phyloP scores from a whole-genome alignment of 345 rosid species.

The Camelina hispida region DNA sequence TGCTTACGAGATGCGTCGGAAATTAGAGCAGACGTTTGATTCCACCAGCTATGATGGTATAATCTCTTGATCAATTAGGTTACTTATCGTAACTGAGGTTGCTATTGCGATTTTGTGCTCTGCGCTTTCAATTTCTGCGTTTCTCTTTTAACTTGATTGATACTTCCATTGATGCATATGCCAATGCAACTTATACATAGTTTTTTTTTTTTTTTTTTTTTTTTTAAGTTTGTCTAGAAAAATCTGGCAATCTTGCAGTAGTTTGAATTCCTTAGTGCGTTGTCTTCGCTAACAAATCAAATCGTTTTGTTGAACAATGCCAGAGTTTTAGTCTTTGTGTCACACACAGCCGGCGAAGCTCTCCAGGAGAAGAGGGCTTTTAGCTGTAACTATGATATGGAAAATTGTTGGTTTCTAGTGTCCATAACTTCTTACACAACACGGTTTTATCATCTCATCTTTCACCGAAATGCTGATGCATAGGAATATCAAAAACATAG shows the following conservation, averaged over 20 bases:
- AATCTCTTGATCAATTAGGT: background rate
- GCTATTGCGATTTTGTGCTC: no score
- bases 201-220: background rate
- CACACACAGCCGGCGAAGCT: background rate
- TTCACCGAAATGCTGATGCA: constrained; percentile 1
- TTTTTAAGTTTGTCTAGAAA: background rate
- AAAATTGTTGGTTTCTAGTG: constrained; percentile 5
- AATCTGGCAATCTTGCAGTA: background rate
- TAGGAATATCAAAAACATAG: background rate
- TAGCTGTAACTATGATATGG: constrained; percentile 4
- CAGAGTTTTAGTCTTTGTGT: constrained; percentile 10
- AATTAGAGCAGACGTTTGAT: constrained; percentile 81
- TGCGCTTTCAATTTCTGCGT: constrained; percentile 11
- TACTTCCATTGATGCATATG: background rate
- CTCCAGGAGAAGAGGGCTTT: constrained; percentile 12
- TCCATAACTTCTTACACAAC: background rate
- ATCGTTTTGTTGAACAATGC: constrained; percentile 19
- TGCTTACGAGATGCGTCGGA: constrained; percentile 94
- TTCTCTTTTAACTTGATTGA: background rate
- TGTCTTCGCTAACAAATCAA: background rate
- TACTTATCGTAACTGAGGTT: no score
- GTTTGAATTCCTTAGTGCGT: background rate
- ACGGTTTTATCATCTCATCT: constrained; percentile 1
- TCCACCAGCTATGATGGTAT: constrained; percentile 91
- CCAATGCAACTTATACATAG: background rate